Percentiles rank a stretch among this genome's conserved stretches.
Evolutionary conservation across 2,329 filamentous ascomycete species (phyloP).

Genomic region (Epichloe uncinata): DNA sequence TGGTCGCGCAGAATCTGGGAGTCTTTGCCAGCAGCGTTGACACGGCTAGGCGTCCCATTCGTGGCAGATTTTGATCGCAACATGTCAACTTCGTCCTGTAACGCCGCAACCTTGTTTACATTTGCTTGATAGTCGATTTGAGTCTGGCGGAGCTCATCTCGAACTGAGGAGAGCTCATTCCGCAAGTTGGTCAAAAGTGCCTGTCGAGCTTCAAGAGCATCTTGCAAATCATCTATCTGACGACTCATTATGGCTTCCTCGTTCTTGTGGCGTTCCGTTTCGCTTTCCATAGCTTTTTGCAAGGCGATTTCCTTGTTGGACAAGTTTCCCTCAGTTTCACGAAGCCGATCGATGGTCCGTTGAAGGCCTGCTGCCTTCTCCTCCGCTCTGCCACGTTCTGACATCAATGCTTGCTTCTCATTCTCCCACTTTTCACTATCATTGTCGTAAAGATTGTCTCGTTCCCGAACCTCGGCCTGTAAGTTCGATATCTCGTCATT

Average conservation of each 20-base stretch:
- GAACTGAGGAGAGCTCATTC: constrained; percentile 49
- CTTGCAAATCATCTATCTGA: constrained; percentile 64
- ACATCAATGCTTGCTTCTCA: constrained; percentile 47
- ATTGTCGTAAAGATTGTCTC: constrained; percentile 55
- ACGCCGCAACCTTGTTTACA: constrained; percentile 48
- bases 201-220: constrained; percentile 55
- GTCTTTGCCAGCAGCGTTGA: constrained; percentile 44
- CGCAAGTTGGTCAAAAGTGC: constrained; percentile 51
- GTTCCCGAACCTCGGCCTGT: constrained; percentile 53
- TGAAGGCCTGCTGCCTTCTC: constrained; percentile 55
- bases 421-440: constrained; percentile 62
- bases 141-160: constrained; percentile 57
- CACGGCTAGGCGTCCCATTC: constrained; percentile 20
- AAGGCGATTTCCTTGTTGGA: constrained; percentile 55
- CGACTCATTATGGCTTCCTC: constrained; percentile 57
- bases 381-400: constrained; percentile 52
- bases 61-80: constrained; percentile 33
- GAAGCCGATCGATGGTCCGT: constrained; percentile 56
- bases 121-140: constrained; percentile 50
- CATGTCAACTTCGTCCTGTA: constrained; percentile 68
- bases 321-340: constrained; percentile 52
- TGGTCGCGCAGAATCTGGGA: constrained; percentile 52
- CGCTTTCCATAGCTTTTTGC: constrained; percentile 55
- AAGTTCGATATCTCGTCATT: constrained; percentile 48
- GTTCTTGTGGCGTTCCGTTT: constrained; percentile 56